phyloP scores from a whole-genome alignment of 2,329 filamentous ascomycete genomes.

The Fusarium albidum region DNA sequence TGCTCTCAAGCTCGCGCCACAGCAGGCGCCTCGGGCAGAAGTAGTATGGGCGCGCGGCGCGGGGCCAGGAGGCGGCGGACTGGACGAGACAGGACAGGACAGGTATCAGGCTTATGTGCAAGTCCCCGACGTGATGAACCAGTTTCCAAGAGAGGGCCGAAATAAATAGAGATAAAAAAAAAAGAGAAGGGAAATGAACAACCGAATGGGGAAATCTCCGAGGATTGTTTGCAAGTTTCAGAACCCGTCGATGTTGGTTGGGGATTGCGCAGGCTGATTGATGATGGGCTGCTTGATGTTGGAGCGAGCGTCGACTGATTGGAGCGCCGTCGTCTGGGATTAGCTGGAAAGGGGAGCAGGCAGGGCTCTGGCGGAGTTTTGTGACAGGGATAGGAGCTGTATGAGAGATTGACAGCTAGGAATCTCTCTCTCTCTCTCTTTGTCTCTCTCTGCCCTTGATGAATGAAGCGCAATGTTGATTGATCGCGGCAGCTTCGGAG shows the following conservation, averaged over 20 bases:
- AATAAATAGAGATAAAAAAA: slow-evolving; percentile 2
- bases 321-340: slow-evolving; percentile 38
- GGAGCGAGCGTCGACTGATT: slow-evolving; percentile 34
- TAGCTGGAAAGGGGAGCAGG: slow-evolving; percentile 12
- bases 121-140: too few species aligned
- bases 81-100: not conserved
- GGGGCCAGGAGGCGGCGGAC: slow-evolving; percentile 20
- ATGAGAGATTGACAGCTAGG: too few species aligned
- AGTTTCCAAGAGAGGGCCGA: slow-evolving; percentile 1
- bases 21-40: slow-evolving; percentile 22
- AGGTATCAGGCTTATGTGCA: too few species aligned
- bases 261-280: slow-evolving; percentile 22
- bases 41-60: slow-evolving; percentile 4
- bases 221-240: slow-evolving; percentile 30
- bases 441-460: too few species aligned
- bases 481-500: too few species aligned
- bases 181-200: slow-evolving; percentile 21
- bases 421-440: too few species aligned
- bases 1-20: slow-evolving; percentile 36
- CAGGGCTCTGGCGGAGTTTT: slow-evolving; percentile 21
- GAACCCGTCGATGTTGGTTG: slow-evolving; percentile 33
- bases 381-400: too few species aligned
- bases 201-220: slow-evolving; percentile 24
- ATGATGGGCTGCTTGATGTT: slow-evolving; percentile 27
- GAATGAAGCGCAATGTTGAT: too few species aligned